Evolutionary conservation across 2,329 filamentous ascomycete genomes (phyloP), one percentile per base, ranked within the genome.

Genomic region (Xylariaceae sp.): DNA sequence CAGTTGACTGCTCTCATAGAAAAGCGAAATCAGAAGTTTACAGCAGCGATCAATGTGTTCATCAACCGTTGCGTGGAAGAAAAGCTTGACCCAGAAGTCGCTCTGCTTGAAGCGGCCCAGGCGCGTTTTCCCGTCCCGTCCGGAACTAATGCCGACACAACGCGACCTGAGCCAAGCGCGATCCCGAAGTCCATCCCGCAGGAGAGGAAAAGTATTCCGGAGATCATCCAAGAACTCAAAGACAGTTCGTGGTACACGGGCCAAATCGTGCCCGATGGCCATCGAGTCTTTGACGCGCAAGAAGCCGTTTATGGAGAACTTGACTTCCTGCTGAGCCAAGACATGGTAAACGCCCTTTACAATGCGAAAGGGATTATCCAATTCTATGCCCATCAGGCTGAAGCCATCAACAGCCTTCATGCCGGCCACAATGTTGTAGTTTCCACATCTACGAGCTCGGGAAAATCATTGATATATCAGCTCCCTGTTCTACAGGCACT

Each of bases 391-490:
- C 92, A 98, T 60, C 92, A 98, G 63, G 81, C 89, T 0, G 86
- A 94, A 63, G 92, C 92, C 1, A 87, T 98, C 52, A 98, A 98
- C 56, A 78, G 83, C 44, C 69, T 98, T 2, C 74, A 90, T 40
- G 76, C 83, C 3, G 90, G 88, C 0, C 76, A 83, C 26, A 81
- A 96, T 59, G 88, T 97, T 11, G 90, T 98, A 36, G 83, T 98
- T 2, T 83, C 89, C 2, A 98, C 92, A 0, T 94, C 90, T 0
- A 98, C 92, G 0, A 94, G 87, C 57, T 98, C 92, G 1, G 92
- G 92, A 9, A 98, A 98, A 62, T 96, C 88, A 5, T 68, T 98
- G n/a, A 96, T 98, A 45, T 98, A 97, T 56, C 92, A 98, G 56
- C 74, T 98, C 12, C 92, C 92, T 0, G 88, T 98, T 31, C 66